Percentiles rank a stretch among this genome's conserved stretches.
These are phyloP conservation scores for Sporothrix globosa DNA, from an alignment of 2,329 filamentous ascomycete species.

Conservation along the genomic window DNA sequence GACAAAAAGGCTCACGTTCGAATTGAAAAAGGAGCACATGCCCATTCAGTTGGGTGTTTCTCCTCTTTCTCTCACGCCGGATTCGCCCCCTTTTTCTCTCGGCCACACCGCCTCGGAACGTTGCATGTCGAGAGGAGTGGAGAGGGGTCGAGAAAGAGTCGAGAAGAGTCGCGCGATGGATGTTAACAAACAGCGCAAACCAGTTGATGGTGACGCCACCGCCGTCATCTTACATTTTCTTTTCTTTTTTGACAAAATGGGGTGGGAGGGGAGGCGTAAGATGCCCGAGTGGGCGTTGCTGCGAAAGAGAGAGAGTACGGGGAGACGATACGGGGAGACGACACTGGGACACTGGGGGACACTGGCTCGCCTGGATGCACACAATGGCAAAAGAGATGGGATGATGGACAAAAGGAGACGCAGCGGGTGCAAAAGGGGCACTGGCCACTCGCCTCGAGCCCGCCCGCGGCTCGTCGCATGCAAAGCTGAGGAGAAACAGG, in stretches of 20 bases:
- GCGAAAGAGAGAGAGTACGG: not conserved
- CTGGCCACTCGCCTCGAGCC: not conserved
- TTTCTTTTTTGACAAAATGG: not conserved
- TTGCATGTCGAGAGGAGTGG: not conserved
- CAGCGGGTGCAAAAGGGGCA: not conserved
- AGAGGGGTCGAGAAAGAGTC: not conserved
- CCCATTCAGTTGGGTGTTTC: not conserved
- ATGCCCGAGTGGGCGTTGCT: not conserved
- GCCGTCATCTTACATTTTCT: not conserved
- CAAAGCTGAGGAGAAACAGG: conserved; percentile 21
- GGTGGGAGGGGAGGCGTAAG: not conserved
- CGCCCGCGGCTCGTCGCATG: not conserved
- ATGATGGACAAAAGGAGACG: not conserved
- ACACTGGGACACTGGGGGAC: not conserved
- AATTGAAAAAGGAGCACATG: no score
- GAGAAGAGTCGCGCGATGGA: not conserved
- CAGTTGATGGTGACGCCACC: not conserved
- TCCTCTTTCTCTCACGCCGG: not conserved
- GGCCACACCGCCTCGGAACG: conserved; percentile 15
- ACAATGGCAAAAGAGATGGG: not conserved
- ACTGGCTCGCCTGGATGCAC: not conserved
- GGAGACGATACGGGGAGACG: no score
- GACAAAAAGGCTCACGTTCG: no score
- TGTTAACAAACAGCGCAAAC: not conserved
- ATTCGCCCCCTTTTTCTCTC: not conserved